Evolutionary conservation across 805 yeast genomes (phyloP).

Genomic region (baker's yeast (Saccharomyces cerevisiae)): DNA sequence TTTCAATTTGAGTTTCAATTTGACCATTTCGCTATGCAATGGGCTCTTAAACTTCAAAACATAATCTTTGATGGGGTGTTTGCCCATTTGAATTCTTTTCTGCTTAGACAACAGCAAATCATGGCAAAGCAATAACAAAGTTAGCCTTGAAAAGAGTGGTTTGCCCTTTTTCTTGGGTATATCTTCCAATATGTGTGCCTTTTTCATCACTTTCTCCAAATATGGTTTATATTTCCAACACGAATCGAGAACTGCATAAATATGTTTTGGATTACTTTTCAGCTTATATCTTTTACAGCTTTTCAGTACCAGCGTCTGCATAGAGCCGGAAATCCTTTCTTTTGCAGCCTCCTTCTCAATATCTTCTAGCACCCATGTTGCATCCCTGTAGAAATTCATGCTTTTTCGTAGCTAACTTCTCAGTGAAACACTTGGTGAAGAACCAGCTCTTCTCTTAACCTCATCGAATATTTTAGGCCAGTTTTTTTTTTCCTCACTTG

Average conservation of each 20-base stretch:
- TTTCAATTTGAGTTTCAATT: slow-evolving; percentile 64
- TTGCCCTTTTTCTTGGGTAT: slow-evolving; percentile 39
- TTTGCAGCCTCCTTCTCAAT: slow-evolving; percentile 25
- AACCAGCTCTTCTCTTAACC: neutral
- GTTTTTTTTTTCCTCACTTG: neutral
- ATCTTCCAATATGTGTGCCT: slow-evolving; percentile 53
- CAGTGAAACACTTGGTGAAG: no score
- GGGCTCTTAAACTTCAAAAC: slow-evolving; percentile 72
- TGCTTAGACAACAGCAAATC: slow-evolving; percentile 68
- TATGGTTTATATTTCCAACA: slow-evolving; percentile 64
- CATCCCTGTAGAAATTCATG: slow-evolving; percentile 35
- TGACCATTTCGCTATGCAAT: slow-evolving; percentile 71
- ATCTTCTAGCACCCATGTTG: slow-evolving; percentile 32
- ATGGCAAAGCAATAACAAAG: slow-evolving; percentile 55
- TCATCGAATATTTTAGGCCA: neutral
- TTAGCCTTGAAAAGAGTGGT: slow-evolving; percentile 35
- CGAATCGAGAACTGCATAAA: slow-evolving; percentile 75
- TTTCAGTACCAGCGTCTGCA: slow-evolving; percentile 46
- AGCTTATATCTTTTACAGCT: slow-evolving; percentile 40
- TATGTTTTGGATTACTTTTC: slow-evolving; percentile 69
- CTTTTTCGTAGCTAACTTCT: neutral
- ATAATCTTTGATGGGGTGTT: slow-evolving; percentile 77
- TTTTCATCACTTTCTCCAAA: slow-evolving; percentile 53
- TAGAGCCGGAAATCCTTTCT: slow-evolving; percentile 40
- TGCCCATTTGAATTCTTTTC: slow-evolving; percentile 83